Evolutionary conservation across 805 yeast genomes (phyloP).

Genomic region (Myxozyma neglecta): DNA sequence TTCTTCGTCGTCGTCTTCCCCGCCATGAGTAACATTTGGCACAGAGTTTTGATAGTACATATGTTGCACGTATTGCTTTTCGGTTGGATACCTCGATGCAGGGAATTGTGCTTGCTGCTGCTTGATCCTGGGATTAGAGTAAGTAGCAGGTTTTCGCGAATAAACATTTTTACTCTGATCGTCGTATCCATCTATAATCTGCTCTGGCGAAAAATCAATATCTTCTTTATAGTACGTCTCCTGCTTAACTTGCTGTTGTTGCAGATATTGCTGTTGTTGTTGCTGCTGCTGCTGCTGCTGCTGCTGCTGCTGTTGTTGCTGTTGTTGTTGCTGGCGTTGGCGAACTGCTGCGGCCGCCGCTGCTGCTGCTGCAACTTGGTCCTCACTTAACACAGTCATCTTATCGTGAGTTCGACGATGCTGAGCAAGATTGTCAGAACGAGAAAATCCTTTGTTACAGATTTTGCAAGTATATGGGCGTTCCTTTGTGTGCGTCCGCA

Average conservation of each 20-base stretch:
- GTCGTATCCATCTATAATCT: neutral
- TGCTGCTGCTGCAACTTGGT: conserved; percentile 21
- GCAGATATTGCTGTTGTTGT: neutral
- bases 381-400: conserved; percentile 20
- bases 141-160: neutral
- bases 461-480: conserved; percentile 29
- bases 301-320: conserved; percentile 21
- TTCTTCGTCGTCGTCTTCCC: neutral
- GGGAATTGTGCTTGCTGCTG: neutral
- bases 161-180: neutral
- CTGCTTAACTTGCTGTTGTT: neutral
- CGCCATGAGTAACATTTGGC: neutral
- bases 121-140: neutral
- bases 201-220: neutral
- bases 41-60: neutral
- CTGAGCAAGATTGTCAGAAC: conserved; percentile 28
- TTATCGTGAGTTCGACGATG: conserved; percentile 33
- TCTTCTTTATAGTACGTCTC: conserved; percentile 3
- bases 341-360: conserved; percentile 15
- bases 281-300: conserved; percentile 11
- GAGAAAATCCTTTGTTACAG: conserved; percentile 29
- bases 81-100: neutral
- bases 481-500: conserved; percentile 32
- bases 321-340: conserved; percentile 30
- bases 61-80: neutral